Conservation (phyloP, 208 protist genomes). For the Tritrichomonas foetus region DNA sequence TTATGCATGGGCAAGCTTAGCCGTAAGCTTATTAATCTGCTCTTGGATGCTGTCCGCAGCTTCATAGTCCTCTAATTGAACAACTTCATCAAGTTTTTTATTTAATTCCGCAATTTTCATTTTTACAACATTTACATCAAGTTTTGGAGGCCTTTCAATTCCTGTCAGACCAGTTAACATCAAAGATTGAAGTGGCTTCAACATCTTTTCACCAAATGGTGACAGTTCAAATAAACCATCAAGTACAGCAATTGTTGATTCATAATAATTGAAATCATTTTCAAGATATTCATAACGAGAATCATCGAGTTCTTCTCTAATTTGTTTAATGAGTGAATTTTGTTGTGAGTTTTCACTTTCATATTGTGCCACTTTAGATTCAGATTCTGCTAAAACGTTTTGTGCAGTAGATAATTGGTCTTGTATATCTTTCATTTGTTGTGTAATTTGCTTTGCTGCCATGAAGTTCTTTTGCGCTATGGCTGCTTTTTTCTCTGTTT, state of each 20-base stretch:
- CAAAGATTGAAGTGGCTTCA: background rate
- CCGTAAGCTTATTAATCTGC: background rate
- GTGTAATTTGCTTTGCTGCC: background rate
- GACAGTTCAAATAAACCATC: background rate
- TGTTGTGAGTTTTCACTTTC: background rate
- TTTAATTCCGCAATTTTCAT: background rate
- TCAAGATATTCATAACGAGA: background rate
- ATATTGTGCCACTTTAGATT: background rate
- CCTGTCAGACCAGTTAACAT: no score
- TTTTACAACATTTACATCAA: background rate
- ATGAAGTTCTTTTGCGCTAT: slow-evolving; percentile 23
- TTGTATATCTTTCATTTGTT: background rate
- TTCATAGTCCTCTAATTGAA: background rate
- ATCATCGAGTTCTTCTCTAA: background rate
- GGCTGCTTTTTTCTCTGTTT: slow-evolving; percentile 1
- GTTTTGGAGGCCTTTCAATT: background rate
- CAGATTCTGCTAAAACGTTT: background rate
- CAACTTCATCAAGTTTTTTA: background rate
- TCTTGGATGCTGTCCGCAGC: background rate
- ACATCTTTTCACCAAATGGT: background rate
- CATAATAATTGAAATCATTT: background rate
- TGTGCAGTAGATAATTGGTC: background rate
- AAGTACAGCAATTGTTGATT: background rate
- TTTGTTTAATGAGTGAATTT: background rate
- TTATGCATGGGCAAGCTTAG: background rate